phyloP scores from a whole-genome alignment of 352 stramenopile species.

The Globisporangium yorkense region DNA sequence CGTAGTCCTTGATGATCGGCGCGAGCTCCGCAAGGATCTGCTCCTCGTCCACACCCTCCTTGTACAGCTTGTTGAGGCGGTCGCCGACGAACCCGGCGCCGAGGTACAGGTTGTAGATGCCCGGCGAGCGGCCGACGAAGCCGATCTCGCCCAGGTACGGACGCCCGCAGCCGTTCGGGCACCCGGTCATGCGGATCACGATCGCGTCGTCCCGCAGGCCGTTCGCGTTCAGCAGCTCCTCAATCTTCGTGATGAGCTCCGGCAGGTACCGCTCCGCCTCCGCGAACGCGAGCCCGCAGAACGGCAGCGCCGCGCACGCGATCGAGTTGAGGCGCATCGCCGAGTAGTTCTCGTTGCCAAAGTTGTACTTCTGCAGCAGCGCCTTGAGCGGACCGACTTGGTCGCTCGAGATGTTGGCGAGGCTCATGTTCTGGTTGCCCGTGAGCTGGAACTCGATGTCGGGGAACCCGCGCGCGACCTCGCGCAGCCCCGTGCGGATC shows the following conservation, averaged over 20 bases:
- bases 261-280: constrained; percentile 96
- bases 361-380: constrained; percentile 89
- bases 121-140: constrained; percentile 95
- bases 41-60: constrained; percentile 71
- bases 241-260: constrained; percentile 90
- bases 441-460: constrained; percentile 92
- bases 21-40: constrained; percentile 66
- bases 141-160: constrained; percentile 98
- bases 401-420: constrained; percentile 90
- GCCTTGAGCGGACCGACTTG: constrained; percentile 90
- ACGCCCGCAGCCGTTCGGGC: constrained; percentile 95
- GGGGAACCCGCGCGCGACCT: constrained; percentile 89
- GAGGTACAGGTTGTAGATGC: constrained; percentile 97
- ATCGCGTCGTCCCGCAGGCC: constrained; percentile 94
- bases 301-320: constrained; percentile 93
- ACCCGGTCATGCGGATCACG: constrained; percentile 98
- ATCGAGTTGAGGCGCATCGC: constrained; percentile 87
- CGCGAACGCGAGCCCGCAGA: constrained; percentile 96
- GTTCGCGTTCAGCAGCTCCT: constrained; percentile 86
- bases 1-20: constrained; percentile 79
- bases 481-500: constrained; percentile 88
- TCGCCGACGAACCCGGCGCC: constrained; percentile 80
- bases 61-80: constrained; percentile 82
- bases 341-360: constrained; percentile 84
- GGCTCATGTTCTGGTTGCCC: constrained; percentile 94